A percentile compares a stretch with the other conserved stretches of the same genome.
Conservation (phyloP, 352 stramenopile species). For the Phytophthora sansomeana region DNA sequence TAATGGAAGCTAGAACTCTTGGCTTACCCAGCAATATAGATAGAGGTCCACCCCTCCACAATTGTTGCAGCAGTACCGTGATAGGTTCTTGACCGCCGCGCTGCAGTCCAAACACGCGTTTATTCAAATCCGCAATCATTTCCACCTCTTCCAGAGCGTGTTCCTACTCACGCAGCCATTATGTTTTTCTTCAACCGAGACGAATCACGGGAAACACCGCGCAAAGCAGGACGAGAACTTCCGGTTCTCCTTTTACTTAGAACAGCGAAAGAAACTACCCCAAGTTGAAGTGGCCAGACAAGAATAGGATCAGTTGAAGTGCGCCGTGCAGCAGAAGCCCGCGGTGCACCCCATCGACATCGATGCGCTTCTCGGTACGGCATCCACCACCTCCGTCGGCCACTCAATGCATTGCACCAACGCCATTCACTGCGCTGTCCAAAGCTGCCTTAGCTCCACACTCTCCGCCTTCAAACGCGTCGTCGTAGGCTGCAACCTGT, state of each 20-base stretch:
- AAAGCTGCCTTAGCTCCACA: no score
- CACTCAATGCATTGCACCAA: no score
- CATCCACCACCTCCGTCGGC: neutral
- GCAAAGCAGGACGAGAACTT: conserved; percentile 3
- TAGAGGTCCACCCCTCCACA: conserved; percentile 71
- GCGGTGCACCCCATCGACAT: conserved; percentile 12
- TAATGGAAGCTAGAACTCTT: neutral
- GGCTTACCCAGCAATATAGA: conserved; percentile 69
- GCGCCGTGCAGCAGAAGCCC: neutral
- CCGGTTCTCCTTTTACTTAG: neutral
- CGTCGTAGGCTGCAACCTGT: no score
- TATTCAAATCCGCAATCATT: conserved; percentile 6
- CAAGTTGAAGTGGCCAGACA: conserved; percentile 22
- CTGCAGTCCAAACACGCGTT: conserved; percentile 22
- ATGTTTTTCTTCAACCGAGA: neutral
- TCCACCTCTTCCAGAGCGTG: neutral
- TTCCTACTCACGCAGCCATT: conserved; percentile 31
- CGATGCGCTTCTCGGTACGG: neutral
- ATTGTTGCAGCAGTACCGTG: conserved; percentile 64
- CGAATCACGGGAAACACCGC: neutral
- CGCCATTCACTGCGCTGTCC: no score
- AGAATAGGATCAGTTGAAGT: conserved; percentile 31
- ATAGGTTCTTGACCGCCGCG: conserved; percentile 56
- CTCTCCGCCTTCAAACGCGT: no score
- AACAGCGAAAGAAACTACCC: conserved; percentile 12